Evolutionary conservation across 306 rosid species (phyloP).

Genomic region (Medicago ruthenica): DNA sequence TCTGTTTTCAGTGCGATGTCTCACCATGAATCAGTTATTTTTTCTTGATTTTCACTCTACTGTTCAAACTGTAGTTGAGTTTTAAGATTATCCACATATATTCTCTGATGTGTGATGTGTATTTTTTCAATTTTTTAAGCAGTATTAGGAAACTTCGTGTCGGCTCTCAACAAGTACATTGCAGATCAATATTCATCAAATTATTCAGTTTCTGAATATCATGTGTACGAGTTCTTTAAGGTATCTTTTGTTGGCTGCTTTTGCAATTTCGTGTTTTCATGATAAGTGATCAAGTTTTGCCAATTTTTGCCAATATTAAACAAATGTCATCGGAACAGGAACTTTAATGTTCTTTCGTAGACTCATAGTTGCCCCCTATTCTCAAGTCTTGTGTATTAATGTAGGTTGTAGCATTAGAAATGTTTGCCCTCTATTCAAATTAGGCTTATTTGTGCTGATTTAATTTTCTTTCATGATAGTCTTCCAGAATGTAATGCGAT

Average conservation of each 20-base stretch:
- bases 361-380: background rate
- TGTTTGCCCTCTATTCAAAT: too few relatives aligned
- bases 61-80: conserved; percentile 11
- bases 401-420: background rate
- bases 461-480: too few relatives aligned
- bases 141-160: conserved; percentile 90
- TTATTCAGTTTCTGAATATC: conserved; percentile 85
- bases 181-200: conserved; percentile 79
- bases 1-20: background rate
- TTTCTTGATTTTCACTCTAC: conserved; percentile 25
- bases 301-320: background rate
- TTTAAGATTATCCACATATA: conserved; percentile 26
- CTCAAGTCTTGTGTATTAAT: background rate
- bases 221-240: conserved; percentile 94
- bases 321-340: background rate
- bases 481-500: too few relatives aligned
- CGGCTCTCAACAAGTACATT: conserved; percentile 89
- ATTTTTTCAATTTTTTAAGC: conserved; percentile 34
- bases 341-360: conserved; percentile 22
- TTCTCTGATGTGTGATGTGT: conserved; percentile 33
- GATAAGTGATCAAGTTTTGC: conserved; percentile 14
- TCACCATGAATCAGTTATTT: conserved; percentile 5
- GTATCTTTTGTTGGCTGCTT: conserved; percentile 52
- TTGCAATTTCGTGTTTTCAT: conserved; percentile 20
- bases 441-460: too few relatives aligned